Conservation (phyloP, 768 basidiomycete species). For the Phylloporus sp. region DNA sequence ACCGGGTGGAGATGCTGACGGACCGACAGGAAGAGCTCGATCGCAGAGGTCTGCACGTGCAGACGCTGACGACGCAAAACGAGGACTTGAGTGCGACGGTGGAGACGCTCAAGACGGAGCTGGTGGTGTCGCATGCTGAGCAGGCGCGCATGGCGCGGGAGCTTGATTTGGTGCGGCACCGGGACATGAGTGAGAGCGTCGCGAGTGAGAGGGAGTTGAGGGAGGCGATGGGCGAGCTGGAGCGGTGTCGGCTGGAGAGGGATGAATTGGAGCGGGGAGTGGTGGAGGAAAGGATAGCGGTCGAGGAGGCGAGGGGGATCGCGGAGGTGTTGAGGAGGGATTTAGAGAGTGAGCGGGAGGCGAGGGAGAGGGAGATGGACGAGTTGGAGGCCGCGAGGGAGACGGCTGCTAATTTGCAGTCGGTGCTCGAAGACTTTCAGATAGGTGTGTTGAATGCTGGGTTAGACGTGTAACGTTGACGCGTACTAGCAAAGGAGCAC, state of each 20-base stretch:
- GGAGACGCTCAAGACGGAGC: conserved; percentile 76
- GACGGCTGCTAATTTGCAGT: conserved; percentile 80
- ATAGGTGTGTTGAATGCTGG: conserved; percentile 56
- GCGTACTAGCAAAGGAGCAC: conserved; percentile 72
- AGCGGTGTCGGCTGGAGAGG: conserved; percentile 78
- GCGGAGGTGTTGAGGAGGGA: conserved; percentile 58
- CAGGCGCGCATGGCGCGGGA: conserved; percentile 65
- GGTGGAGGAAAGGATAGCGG: conserved; percentile 61
- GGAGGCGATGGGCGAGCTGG: conserved; percentile 82
- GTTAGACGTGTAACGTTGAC: conserved; percentile 1
- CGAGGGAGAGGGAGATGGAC: conserved; percentile 48
- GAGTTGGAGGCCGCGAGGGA: conserved; percentile 68
- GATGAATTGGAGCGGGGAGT: conserved; percentile 66
- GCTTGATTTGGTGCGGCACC: conserved; percentile 61
- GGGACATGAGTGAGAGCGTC: conserved; percentile 63
- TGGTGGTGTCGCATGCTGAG: conserved; percentile 73
- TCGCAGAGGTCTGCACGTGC: conserved; percentile 80
- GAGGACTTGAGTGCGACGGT: conserved; percentile 69
- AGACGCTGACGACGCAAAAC: conserved; percentile 72
- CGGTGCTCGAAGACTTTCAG: conserved; percentile 95
- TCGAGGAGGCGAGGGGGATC: conserved; percentile 65
- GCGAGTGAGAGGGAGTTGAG: conserved; percentile 76
- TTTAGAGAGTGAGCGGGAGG: conserved; percentile 61
- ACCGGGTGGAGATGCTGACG: neutral
- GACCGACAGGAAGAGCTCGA: conserved; percentile 90